Conservation (phyloP, 441 rosid genomes). For the Eutrema salsugineum region DNA sequence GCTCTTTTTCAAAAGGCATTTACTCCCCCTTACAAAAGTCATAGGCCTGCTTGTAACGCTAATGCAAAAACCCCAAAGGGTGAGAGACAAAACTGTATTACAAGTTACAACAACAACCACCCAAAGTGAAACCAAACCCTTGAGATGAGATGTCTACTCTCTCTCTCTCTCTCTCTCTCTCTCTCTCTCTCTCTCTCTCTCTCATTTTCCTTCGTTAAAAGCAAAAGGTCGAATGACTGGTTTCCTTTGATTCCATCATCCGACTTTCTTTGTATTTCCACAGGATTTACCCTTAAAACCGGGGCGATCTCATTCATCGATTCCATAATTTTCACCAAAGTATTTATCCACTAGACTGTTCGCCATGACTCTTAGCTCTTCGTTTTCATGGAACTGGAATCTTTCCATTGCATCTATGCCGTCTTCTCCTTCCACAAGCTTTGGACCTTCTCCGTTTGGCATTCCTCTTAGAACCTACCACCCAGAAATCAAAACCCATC, state of each 20-base stretch:
- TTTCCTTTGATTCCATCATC: constrained; percentile 19
- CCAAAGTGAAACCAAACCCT: constrained; percentile 5
- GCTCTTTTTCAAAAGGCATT: background rate
- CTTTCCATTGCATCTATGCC: constrained; percentile 97
- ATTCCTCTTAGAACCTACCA: constrained; percentile 84
- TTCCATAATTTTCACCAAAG: constrained; percentile 89
- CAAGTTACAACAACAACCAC: constrained; percentile 24
- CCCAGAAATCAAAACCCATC: background rate
- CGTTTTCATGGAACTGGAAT: constrained; percentile 93
- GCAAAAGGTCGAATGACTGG: constrained; percentile 1
- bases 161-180: background rate
- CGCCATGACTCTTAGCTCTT: constrained; percentile 91
- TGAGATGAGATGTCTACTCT: background rate
- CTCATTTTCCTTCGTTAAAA: background rate
- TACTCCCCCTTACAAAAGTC: background rate
- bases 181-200: background rate
- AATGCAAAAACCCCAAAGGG: background rate
- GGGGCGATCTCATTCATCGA: constrained; percentile 37
- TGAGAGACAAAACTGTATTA: constrained; percentile 17
- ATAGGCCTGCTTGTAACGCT: background rate
- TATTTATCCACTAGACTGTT: constrained; percentile 83
- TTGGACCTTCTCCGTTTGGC: constrained; percentile 84
- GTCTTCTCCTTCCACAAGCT: constrained; percentile 86
- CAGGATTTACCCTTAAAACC: background rate
- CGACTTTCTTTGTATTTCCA: background rate